Base-by-base conservation (phyloP, 768 basidiomycete species). In the Gyrodon lividus region DNA sequence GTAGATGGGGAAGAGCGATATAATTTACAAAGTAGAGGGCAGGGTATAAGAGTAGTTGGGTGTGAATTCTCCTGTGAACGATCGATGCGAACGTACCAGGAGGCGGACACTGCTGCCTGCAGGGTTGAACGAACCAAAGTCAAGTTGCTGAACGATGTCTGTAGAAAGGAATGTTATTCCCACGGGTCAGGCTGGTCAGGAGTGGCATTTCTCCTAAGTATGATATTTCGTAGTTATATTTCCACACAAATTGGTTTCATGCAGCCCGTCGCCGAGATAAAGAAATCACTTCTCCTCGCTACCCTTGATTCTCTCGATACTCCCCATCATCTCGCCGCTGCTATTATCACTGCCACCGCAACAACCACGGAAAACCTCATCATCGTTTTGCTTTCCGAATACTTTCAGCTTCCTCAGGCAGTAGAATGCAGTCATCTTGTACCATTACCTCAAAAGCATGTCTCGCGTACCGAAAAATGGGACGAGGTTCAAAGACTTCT, bases 401-500 rank as follows among this genome's bases (percentile, higher is more conserved):
- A 79, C 53, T 87, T 89, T 66, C 77, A 80, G 39, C 55, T 53
- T 31, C 54, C 20, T 20, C 55, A 16, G 51, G 54, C 39, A 46
- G 6, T n/a, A 31, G 52, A 46, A 35, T 49, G 19, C 8, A 50
- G 50, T 50, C 33, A 34, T 24, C 4, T 37, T 43, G n/a, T 19
- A 16, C 24, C 41, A 23, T 26, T 30, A 34, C 14, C 40, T 37
- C 20, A 22, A 4, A 43, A 30, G 6, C 45, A 50, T 8, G 30
- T 70, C 5, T 64, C 80, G 26, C 79, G 77, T 51, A 76, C 79
- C 2, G 68, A 65, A 16, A 67, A 66, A 26, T 98, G 87, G 83
- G 72, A 82, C 46, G 75, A 76, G 17, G 76, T 94, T 3, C 91
- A 95, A 71, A 71, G 78, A 9, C 77, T 95, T 41, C 76, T 98